Evolutionary conservation across 345 rosid species (phyloP).

Genomic region (Eucalyptus pauciflora): DNA sequence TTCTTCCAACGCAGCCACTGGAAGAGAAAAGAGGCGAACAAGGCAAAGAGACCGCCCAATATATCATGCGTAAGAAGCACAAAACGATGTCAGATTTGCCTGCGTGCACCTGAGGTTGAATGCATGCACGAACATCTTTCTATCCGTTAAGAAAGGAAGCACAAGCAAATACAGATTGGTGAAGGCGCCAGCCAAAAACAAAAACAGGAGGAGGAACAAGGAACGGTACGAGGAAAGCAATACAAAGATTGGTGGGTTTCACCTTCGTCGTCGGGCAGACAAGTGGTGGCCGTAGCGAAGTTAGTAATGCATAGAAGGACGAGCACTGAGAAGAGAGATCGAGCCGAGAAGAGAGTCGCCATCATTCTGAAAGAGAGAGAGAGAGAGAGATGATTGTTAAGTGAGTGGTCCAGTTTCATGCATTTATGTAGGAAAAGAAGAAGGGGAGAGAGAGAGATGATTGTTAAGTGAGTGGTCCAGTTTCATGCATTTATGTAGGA

Average conservation of each 20-base stretch:
- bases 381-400: too few relatives aligned
- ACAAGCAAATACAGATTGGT: neutral
- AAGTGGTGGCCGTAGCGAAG: neutral
- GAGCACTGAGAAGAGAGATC: neutral
- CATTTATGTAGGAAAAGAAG: too few relatives aligned
- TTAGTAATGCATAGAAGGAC: neutral
- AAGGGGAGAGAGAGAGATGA: too few relatives aligned
- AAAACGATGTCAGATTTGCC: neutral
- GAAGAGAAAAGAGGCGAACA: neutral
- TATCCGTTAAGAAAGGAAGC: too few relatives aligned
- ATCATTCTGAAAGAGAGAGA: neutral
- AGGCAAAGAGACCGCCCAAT: neutral
- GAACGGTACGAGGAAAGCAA: neutral
- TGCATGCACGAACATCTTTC: neutral
- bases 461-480: too few relatives aligned
- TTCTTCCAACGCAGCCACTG: neutral
- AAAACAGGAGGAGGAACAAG: neutral
- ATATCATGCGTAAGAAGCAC: neutral
- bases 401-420: too few relatives aligned
- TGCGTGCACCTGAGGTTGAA: neutral
- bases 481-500: too few relatives aligned
- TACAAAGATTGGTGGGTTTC: too few relatives aligned
- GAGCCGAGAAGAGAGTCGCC: neutral
- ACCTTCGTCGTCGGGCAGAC: neutral
- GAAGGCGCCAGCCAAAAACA: neutral